Conservation (phyloP, 352 stramenopile species). For the Phytophthora pisi region DNA sequence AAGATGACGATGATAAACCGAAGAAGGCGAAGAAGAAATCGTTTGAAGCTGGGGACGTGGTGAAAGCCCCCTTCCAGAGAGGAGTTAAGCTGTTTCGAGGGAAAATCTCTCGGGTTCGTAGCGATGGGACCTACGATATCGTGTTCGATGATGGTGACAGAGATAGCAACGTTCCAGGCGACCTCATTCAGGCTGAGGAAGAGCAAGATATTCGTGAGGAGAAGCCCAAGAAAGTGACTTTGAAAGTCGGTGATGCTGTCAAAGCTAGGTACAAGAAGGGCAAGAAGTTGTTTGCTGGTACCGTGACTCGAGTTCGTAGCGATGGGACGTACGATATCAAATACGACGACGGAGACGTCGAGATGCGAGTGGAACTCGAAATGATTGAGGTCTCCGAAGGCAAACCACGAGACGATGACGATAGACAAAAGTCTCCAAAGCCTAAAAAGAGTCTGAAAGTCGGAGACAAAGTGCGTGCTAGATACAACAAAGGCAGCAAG, state of each 20-base stretch:
- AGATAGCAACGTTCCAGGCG: conserved; percentile 36
- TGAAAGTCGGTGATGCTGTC: conserved; percentile 44
- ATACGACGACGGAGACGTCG: conserved; percentile 66
- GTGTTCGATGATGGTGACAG: conserved; percentile 48
- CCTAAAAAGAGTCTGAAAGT: conserved; percentile 21
- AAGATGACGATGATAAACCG: conserved; percentile 34
- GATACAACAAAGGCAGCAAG: conserved; percentile 50
- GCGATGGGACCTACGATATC: conserved; percentile 56
- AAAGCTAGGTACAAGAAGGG: conserved; percentile 52
- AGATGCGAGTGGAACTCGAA: conserved; percentile 33
- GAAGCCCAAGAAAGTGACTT: conserved; percentile 12
- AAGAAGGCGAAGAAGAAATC: conserved; percentile 23
- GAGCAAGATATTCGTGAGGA: conserved; percentile 36
- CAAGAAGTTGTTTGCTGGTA: conserved; percentile 46
- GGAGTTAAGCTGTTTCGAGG: conserved; percentile 46
- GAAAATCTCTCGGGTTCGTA: conserved; percentile 43
- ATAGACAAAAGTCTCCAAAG: neutral
- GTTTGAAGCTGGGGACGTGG: conserved; percentile 44
- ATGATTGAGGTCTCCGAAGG: conserved; percentile 32
- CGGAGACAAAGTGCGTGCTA: conserved; percentile 48
- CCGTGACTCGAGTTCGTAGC: conserved; percentile 41
- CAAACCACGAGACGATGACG: conserved; percentile 7
- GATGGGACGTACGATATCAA: conserved; percentile 75
- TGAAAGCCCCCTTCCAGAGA: conserved; percentile 61
- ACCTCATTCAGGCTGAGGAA: conserved; percentile 33